Percentiles rank a stretch among this genome's conserved stretches.
phyloP scores from a whole-genome alignment of 257 asterid species.

The Echium plantagineum region DNA sequence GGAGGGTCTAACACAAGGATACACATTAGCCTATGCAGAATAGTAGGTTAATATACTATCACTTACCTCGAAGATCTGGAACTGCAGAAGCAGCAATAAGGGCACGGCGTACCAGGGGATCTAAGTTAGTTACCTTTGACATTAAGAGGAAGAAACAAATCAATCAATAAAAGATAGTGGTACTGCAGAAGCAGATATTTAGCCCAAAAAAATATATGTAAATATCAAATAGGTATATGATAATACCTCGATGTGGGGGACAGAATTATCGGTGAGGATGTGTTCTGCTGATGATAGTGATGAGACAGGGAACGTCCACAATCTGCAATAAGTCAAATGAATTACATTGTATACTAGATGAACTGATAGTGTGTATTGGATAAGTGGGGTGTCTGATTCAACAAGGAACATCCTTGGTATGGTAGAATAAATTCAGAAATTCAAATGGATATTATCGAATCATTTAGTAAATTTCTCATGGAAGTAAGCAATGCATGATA shows the following conservation, averaged over 20 bases:
- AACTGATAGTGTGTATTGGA: not conserved
- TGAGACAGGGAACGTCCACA: conserved; percentile 84
- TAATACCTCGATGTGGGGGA: conserved; percentile 50
- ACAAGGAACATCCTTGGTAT: no score
- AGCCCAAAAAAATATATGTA: not conserved
- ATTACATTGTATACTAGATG: not conserved
- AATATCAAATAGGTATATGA: conserved; percentile 2
- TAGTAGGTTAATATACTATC: conserved; percentile 2
- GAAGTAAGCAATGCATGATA: not conserved
- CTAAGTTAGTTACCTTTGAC: conserved; percentile 73
- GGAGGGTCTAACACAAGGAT: not conserved
- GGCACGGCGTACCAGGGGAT: conserved; percentile 87
- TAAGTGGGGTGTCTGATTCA: no score
- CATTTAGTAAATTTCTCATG: no score
- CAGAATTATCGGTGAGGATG: conserved; percentile 41
- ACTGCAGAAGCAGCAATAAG: conserved; percentile 60
- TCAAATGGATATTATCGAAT: no score
- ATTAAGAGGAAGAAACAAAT: conserved; percentile 14
- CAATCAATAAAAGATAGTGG: not conserved
- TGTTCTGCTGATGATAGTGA: conserved; percentile 63
- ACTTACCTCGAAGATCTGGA: conserved; percentile 78
- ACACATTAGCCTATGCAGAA: no score
- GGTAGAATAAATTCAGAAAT: no score
- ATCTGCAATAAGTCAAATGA: conserved; percentile 33
- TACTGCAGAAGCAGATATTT: no score